Conservation (phyloP, 176 grass and related monocot genomes). For the Musa acuminata region DNA sequence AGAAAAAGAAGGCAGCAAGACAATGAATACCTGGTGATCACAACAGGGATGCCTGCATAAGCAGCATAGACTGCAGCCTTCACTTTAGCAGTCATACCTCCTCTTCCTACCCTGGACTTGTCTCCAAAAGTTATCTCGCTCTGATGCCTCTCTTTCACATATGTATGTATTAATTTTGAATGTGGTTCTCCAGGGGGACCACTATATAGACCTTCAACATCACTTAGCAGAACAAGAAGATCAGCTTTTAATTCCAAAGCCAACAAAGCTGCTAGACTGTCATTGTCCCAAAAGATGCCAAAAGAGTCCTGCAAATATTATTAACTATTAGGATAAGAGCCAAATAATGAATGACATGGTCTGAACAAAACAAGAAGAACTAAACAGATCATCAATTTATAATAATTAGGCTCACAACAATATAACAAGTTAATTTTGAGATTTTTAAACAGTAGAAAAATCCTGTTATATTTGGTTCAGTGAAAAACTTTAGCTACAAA, state of each 20-base stretch:
- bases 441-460: neutral
- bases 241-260: constrained; percentile 91
- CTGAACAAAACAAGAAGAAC: neutral
- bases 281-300: constrained; percentile 99
- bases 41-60: constrained; percentile 70
- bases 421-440: neutral
- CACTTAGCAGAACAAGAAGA: constrained; percentile 85
- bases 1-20: neutral
- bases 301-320: constrained; percentile 68
- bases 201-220: constrained; percentile 93
- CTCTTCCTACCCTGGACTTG: constrained; percentile 94
- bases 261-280: constrained; percentile 89
- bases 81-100: constrained; percentile 97
- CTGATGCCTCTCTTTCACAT: constrained; percentile 86
- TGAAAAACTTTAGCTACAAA: neutral
- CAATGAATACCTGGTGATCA: constrained; percentile 59
- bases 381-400: neutral
- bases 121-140: constrained; percentile 87
- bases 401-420: neutral
- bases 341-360: neutral
- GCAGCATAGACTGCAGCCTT: constrained; percentile 77
- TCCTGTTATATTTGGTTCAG: neutral
- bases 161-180: constrained; percentile 82
- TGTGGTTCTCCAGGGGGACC: constrained; percentile 73
- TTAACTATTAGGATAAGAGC: constrained; percentile 10